Evolutionary conservation across 1,139 yeast species (phyloP).

Genomic region (Arxiozyma heterogenica): DNA sequence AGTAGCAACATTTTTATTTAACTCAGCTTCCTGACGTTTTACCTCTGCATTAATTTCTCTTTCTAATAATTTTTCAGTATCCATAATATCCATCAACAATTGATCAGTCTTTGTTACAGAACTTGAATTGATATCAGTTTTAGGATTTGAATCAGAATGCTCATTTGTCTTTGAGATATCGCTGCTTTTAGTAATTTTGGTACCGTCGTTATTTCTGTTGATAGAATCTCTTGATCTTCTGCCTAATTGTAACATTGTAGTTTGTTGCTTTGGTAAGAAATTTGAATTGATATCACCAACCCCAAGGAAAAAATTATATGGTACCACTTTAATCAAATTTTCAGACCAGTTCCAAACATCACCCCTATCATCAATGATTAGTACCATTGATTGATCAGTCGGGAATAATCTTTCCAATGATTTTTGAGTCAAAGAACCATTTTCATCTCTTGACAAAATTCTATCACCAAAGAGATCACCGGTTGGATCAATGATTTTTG

Average conservation of each 20-base stretch:
- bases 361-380: conserved; percentile 92
- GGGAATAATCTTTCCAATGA: conserved; percentile 85
- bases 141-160: neutral
- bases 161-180: neutral
- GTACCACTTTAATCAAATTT: conserved; percentile 83
- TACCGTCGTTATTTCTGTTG: conserved; percentile 35
- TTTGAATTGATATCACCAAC: conserved; percentile 96
- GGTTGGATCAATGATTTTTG: conserved; percentile 83
- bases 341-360: conserved; percentile 99
- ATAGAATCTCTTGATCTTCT: conserved; percentile 35
- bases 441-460: conserved; percentile 85
- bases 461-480: conserved; percentile 84
- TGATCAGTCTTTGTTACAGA: conserved; percentile 23
- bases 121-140: neutral
- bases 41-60: conserved; percentile 30
- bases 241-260: conserved; percentile 62
- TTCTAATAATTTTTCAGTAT: conserved; percentile 26
- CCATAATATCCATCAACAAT: conserved; percentile 28
- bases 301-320: conserved; percentile 92
- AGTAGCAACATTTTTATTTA: conserved; percentile 6
- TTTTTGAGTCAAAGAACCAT: conserved; percentile 86
- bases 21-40: conserved; percentile 28
- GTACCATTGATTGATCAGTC: conserved; percentile 93
- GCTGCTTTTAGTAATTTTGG: conserved; percentile 14
- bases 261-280: conserved; percentile 69